Evolutionary conservation across 805 yeast genomes (phyloP), one percentile per base, ranked within the genome.

Genomic region (Hanseniaspora lindneri): DNA sequence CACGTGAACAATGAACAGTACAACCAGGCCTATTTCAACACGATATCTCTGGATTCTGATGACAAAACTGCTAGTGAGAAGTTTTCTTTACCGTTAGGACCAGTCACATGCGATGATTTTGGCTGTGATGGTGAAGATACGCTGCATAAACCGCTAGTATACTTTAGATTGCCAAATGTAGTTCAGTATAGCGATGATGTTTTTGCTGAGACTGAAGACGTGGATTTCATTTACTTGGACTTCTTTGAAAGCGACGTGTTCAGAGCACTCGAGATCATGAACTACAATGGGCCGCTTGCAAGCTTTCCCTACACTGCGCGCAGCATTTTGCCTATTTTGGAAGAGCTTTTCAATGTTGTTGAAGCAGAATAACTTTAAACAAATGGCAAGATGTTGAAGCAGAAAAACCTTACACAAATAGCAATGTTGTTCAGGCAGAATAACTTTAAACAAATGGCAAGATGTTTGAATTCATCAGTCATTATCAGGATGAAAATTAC

Each of bases 121-220:
- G 98, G 96, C 0, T 64, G 69, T 54, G 77, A 79, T 53, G 98
- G 98, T 20, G 98, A 92, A 60, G 97, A 83, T 67, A 72, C 86
- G 33, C 56, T 77, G 50, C 88, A 83, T 65, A 67, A 65, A 51
- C 73, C 83, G 1, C 73, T 81, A 41, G 66, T 67, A 0, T 66
- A 71, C 50, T 80, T 73, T 60, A 73, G 71, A 7, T 69, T 86
- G 3, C 96, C 97, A 9, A 88, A 86, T 57, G 94, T 84, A 11
- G 76, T 89, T 24, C 81, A 76, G 54, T 50, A 74, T 60, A 56
- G 52, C 53, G 55, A 60, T 57, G 53, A 55, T 9, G 60, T 61
- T 11, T 44, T 51, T 1, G 58, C 62, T 3, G 57, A 60, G 2
- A 57, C 59, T 3, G 60, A 55, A 6, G 58, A 58, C 4, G 78